Percentiles rank a stretch among this genome's conserved stretches.
Evolutionary conservation across 208 protist genomes (phyloP).

Genomic region (Porcisia hertigi): DNA sequence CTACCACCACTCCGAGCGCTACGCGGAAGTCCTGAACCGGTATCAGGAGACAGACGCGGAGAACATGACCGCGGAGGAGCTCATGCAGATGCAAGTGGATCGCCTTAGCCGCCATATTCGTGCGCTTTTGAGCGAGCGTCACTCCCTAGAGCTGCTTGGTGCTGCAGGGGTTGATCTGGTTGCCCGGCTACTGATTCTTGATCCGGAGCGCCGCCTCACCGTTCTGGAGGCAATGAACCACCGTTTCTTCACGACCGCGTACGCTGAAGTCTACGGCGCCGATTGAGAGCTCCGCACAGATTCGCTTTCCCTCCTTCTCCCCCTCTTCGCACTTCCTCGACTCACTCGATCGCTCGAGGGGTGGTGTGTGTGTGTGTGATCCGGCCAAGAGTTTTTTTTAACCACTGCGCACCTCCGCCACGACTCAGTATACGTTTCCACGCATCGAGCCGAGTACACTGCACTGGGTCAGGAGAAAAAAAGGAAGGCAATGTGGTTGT

Average conservation of each 20-base stretch:
- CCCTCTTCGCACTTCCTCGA: constrained; percentile 2
- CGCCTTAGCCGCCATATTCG: constrained; percentile 34
- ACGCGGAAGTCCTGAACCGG: constrained; percentile 23
- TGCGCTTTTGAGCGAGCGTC: constrained; percentile 35
- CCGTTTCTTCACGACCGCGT: constrained; percentile 52
- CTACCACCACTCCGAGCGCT: constrained; percentile 47
- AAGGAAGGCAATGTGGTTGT: no score
- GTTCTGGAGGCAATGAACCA: constrained; percentile 64
- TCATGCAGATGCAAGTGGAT: constrained; percentile 27
- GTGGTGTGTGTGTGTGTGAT: not conserved
- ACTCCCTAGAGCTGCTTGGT: constrained; percentile 49
- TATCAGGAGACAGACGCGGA: constrained; percentile 19
- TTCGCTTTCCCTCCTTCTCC: not conserved
- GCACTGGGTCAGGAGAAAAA: not conserved
- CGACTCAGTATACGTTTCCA: not conserved
- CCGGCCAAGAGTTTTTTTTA: not conserved
- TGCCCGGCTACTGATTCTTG: constrained; percentile 52
- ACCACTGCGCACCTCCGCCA: not conserved
- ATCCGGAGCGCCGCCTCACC: constrained; percentile 62
- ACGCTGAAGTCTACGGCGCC: constrained; percentile 25
- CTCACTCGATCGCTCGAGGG: not conserved
- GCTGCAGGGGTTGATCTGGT: constrained; percentile 69
- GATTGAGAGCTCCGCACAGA: not conserved
- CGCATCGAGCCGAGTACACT: not conserved
- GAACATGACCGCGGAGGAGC: constrained; percentile 1